Evolutionary conservation across 1,139 yeast genomes (phyloP), one percentile per base, ranked within the genome.

Genomic region (Saccharomyces hybrid): DNA sequence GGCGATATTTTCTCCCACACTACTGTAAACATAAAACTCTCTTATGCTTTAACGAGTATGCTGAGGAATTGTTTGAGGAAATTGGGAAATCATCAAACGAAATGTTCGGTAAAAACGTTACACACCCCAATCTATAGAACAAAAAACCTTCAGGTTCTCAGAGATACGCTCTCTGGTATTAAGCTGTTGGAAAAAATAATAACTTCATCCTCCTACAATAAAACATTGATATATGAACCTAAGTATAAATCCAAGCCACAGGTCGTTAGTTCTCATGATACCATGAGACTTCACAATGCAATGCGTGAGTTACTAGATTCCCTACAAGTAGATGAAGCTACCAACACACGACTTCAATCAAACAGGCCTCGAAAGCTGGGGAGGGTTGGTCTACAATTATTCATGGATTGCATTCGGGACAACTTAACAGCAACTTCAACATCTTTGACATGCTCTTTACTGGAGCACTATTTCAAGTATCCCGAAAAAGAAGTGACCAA

Each of bases 351-450:
- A 2, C 38, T 50, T 4, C 58, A 56, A 26, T 44, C 34, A 9
- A 50, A 58, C 52, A 51, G 57, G 2, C 46, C 53, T 4, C 42
- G 51, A 13, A 64, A 63, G 26, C 49, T 67, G 50, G 63, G 66
- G 2, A 62, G 59, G 32, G 59, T 65, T 47, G 69, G 68, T 2
- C 54, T 66, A 27, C 63, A 64, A 42, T 51, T 66, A 23, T 67
- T 66, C 52, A 51, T 63, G 48, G 60, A 61, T 16, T 59, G 64
- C 32, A 57, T 60, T 47, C 55, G 53, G 19, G 55, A 56, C 25
- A 60, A 62, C 42, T 48, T 64, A 3, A 57, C 60, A 13, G 61
- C 62, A n/a, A 38, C 62, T 38, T 56, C 64, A 13, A 60, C 67
- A 1, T 53, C 60, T 16, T 46, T 67, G 23, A 51, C 66, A 5